These are phyloP conservation scores for Russula emetica DNA, from an alignment of 768 basidiomycete species.

Conservation along the genomic window DNA sequence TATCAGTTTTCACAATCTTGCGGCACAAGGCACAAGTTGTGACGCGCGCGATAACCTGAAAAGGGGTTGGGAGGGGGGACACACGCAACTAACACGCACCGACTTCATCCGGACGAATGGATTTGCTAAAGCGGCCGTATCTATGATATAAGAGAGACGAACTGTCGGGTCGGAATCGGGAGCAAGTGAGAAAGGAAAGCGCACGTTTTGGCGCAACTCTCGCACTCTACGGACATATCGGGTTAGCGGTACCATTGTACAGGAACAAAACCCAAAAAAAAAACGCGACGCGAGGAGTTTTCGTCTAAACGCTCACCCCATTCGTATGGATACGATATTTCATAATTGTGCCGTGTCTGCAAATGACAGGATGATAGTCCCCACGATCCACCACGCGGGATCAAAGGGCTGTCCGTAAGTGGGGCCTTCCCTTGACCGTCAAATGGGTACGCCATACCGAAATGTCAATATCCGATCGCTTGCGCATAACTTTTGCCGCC, in stretches of 20 bases:
- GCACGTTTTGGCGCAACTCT: constrained; percentile 59
- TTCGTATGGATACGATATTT: constrained; percentile 65
- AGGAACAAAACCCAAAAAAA: constrained; percentile 1
- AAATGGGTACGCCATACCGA: constrained; percentile 41
- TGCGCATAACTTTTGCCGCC: constrained; percentile 68
- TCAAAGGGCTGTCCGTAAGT: constrained; percentile 6
- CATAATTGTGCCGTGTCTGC: constrained; percentile 66
- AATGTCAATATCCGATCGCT: constrained; percentile 63
- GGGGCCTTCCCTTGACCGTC: constrained; percentile 17
- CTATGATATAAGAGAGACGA: constrained; percentile 35
- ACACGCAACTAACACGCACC: constrained; percentile 39
- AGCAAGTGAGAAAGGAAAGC: constrained; percentile 22
- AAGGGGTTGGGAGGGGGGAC: not conserved
- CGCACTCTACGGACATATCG: constrained; percentile 47
- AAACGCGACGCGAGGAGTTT: not conserved
- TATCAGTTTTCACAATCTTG: not conserved
- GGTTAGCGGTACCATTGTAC: constrained; percentile 12
- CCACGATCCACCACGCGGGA: not conserved
- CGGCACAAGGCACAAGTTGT: constrained; percentile 1
- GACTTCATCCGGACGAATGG: constrained; percentile 61
- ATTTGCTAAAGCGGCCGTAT: constrained; percentile 72
- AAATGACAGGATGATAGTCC: not conserved
- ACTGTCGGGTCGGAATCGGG: not conserved
- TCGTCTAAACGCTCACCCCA: constrained; percentile 53
- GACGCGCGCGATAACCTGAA: not conserved